These are phyloP conservation scores for Chlorella sp. DNA, from an alignment of 139 green algal species.

Conservation along the genomic window DNA sequence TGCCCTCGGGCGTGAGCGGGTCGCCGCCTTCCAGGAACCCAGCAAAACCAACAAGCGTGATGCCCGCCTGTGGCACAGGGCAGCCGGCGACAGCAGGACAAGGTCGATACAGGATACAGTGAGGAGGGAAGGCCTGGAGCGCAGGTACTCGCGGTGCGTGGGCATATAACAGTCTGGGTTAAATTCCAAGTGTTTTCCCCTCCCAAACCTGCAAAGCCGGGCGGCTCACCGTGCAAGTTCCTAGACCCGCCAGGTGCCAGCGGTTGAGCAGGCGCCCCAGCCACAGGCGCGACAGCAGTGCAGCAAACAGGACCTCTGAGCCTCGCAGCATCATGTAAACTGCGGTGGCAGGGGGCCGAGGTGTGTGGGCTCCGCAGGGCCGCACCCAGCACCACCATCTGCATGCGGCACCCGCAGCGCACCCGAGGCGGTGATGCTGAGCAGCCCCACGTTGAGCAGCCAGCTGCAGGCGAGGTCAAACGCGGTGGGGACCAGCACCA, in stretches of 20 bases:
- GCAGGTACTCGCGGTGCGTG: no score
- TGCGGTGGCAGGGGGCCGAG: slow-evolving; percentile 26
- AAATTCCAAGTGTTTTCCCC: neutral
- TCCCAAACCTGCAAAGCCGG: neutral
- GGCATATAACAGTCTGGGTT: no score
- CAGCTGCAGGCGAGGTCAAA: slow-evolving; percentile 67
- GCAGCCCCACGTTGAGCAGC: slow-evolving; percentile 62
- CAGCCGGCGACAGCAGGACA: neutral
- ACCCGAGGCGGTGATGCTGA: neutral
- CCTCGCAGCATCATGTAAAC: slow-evolving; percentile 77
- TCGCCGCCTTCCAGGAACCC: neutral
- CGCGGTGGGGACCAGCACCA: slow-evolving; percentile 61
- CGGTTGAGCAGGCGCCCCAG: slow-evolving; percentile 62
- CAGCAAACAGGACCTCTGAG: slow-evolving; percentile 70
- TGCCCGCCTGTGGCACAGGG: neutral
- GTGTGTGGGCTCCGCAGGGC: neutral
- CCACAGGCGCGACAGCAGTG: slow-evolving; percentile 60
- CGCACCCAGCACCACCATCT: neutral
- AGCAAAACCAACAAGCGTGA: neutral
- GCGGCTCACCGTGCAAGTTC: slow-evolving; percentile 64
- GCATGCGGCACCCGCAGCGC: neutral
- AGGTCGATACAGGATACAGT: neutral
- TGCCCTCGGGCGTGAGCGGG: neutral
- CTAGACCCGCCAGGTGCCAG: slow-evolving; percentile 77
- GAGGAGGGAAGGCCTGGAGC: no score